Percentiles rank a stretch among this genome's conserved stretches.
These are phyloP conservation scores for Plantago major DNA, from an alignment of 257 asterid genomes.

Conservation along the genomic window DNA sequence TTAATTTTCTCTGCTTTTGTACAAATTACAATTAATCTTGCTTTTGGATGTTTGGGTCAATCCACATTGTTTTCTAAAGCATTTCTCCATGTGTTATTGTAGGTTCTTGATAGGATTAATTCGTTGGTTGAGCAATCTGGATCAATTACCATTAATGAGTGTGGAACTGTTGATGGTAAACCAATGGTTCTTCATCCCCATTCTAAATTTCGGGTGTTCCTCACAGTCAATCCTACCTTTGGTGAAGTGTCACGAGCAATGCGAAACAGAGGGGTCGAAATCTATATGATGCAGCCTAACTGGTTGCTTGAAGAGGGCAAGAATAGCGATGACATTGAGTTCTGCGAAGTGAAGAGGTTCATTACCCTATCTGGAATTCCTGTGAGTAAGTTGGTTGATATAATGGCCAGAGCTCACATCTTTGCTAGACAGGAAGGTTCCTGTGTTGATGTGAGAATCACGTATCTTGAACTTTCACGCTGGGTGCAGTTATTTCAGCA, in stretches of 20 bases:
- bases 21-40: background rate
- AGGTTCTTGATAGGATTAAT: slow-evolving; percentile 98
- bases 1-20: slow-evolving; percentile 7
- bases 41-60: background rate
- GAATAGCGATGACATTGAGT: slow-evolving; percentile 45
- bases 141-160: slow-evolving; percentile 85
- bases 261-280: slow-evolving; percentile 96
- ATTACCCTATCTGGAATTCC: slow-evolving; percentile 76
- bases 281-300: slow-evolving; percentile 68
- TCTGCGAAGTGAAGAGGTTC: slow-evolving; percentile 68
- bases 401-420: slow-evolving; percentile 83
- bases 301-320: slow-evolving; percentile 45
- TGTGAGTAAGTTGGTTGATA: slow-evolving; percentile 54
- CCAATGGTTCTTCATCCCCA: slow-evolving; percentile 87
- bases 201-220: slow-evolving; percentile 86
- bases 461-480: slow-evolving; percentile 87
- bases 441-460: slow-evolving; percentile 46
- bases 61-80: too few relatives aligned
- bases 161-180: slow-evolving; percentile 85
- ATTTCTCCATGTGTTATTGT: slow-evolving; percentile 13
- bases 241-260: slow-evolving; percentile 99
- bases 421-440: slow-evolving; percentile 70
- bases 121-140: slow-evolving; percentile 98
- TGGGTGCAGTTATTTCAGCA: slow-evolving; percentile 84
- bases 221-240: slow-evolving; percentile 78